These are phyloP conservation scores for Neoarthrinium moseri DNA, from an alignment of 2,329 filamentous ascomycete genomes.

Conservation along the genomic window DNA sequence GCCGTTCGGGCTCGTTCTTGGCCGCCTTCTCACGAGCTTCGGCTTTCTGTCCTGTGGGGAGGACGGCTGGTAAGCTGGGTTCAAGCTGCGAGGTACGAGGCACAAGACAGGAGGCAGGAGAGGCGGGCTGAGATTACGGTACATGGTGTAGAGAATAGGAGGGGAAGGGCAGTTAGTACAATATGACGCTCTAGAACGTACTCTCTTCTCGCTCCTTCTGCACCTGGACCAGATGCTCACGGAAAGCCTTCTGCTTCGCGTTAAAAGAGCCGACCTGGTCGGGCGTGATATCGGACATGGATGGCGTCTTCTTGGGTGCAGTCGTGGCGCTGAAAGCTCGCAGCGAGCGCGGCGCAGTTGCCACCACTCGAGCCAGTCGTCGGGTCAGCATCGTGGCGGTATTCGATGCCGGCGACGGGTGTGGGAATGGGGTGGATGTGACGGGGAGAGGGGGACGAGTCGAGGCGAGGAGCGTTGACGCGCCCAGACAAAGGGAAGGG, in stretches of 20 bases:
- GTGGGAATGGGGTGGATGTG: not conserved
- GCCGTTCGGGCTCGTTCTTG: conserved; percentile 58
- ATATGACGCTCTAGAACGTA: conserved; percentile 40
- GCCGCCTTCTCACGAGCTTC: conserved; percentile 56
- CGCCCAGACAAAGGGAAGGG: not conserved
- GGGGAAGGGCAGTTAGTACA: not conserved
- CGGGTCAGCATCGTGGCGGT: conserved; percentile 44
- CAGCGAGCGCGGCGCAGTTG: conserved; percentile 43
- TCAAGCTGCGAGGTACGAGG: conserved; percentile 38
- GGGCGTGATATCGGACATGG: conserved; percentile 79
- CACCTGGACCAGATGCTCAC: conserved; percentile 74
- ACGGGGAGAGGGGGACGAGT: not conserved
- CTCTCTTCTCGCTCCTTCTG: conserved; percentile 85
- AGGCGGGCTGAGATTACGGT: conserved; percentile 33
- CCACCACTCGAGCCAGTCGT: conserved; percentile 47
- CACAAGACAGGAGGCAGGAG: conserved; percentile 26
- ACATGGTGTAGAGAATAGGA: too few relatives aligned
- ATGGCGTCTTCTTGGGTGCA: conserved; percentile 57
- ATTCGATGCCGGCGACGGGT: not conserved
- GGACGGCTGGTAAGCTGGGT: conserved; percentile 26
- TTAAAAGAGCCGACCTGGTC: conserved; percentile 75
- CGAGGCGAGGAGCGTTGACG: too few relatives aligned
- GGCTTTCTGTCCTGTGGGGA: conserved; percentile 56
- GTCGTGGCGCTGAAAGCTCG: conserved; percentile 60
- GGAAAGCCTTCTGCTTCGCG: conserved; percentile 80